Percentiles rank a stretch among this genome's conserved stretches.
Conservation (phyloP, 1,284 basidiomycete species). For the Heliocybe sulcata region DNA sequence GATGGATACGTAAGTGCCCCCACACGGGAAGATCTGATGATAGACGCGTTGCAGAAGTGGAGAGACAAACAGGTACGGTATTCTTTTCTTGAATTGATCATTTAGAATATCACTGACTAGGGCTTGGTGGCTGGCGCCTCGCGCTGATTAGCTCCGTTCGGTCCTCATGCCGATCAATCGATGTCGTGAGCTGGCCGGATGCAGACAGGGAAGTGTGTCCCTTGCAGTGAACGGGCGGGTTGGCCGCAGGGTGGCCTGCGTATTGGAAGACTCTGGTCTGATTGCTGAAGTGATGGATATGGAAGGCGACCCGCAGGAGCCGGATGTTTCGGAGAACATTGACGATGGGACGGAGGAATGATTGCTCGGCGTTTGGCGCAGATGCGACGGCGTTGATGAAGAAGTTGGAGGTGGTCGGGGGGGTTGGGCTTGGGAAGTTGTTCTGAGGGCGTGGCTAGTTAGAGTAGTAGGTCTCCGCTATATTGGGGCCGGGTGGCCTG, state of each 20-base stretch:
- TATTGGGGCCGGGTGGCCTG: neutral
- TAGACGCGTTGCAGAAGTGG: constrained; percentile 44
- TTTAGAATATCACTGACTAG: neutral
- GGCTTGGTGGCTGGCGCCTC: neutral
- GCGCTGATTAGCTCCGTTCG: constrained; percentile 33
- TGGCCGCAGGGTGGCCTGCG: constrained; percentile 68
- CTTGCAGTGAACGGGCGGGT: constrained; percentile 67
- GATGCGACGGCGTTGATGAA: neutral
- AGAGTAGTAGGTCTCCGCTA: neutral
- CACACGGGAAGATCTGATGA: constrained; percentile 57
- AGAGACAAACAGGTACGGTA: constrained; percentile 41
- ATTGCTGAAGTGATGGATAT: constrained; percentile 70
- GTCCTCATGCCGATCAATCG: constrained; percentile 46
- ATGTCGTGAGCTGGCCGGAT: constrained; percentile 46
- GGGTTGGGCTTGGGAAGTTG: neutral
- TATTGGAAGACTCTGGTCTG: constrained; percentile 54
- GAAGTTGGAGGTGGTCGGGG: neutral
- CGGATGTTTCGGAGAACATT: constrained; percentile 5
- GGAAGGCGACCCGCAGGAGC: constrained; percentile 54
- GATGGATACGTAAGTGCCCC: constrained; percentile 42
- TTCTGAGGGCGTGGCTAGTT: neutral
- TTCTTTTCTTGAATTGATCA: constrained; percentile 7
- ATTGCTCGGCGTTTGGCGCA: neutral
- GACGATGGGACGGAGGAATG: neutral
- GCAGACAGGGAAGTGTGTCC: constrained; percentile 41